Base-by-base conservation (phyloP, 2,329 filamentous ascomycete genomes). In the Colletotrichum graminicola region DNA sequence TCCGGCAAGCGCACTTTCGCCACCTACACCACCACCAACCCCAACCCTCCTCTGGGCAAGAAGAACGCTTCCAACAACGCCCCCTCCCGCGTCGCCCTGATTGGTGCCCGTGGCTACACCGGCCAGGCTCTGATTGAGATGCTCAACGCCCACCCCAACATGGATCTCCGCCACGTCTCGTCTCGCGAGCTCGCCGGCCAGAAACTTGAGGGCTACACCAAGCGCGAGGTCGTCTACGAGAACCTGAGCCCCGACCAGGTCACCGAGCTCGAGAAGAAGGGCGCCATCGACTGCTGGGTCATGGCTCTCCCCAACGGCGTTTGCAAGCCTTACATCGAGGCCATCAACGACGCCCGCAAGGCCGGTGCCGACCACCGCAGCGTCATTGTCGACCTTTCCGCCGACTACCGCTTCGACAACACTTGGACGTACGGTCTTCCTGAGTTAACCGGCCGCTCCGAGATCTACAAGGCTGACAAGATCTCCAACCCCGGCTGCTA, bases 401-500 rank as follows among this genome's bases (percentile, higher is more conserved):
- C 96, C 72, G 96, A 99, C 83, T 97, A 97, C 83, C 91, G 95
- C 62, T 98, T 98, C 80, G 92, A 97, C 78, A 84, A 87, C 67
- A 86, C 87, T 32, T 97, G 94, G 95, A 94, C 93, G 0, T 98
- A 98, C 78, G 94, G 94, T 76, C 90, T 98, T 5, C 94, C 94
- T 18, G 96, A 98, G 82, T 86, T 97, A 61, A 89, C 94, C 61
- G 90, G 91, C 80, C 91, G 95, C 67, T 88, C 89, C 72, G 88
- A 91, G 75, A 94, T 98, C 76, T 90, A 92, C 32, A 88, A 91
- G 75, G 90, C 95, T 7, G 94, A 88, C 21, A 91, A 94, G 67
- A 98, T 99, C 79, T 88, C 93, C 74, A 97, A 97, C 83, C 96
- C 96, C 5, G 96, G 96, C 62, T 98, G 96, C 83, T 98, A 97